Base-by-base conservation (phyloP, 2,329 filamentous ascomycete species). In the Alternaria sp. region DNA sequence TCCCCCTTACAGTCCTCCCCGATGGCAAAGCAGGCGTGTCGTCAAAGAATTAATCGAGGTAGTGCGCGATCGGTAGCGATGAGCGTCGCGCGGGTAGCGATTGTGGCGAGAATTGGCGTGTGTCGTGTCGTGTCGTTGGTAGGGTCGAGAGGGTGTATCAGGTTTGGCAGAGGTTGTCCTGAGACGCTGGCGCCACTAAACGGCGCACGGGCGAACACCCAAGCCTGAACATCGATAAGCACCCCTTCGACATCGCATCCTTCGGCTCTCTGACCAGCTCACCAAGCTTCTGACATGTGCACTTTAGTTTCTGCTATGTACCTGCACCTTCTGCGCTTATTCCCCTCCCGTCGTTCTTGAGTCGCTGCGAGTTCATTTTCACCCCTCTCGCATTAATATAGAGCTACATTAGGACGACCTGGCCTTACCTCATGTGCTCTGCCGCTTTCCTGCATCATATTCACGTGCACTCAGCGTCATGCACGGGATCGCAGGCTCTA, bases 1-100 rank as follows among this genome's bases (percentile, higher is more conserved):
- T 62, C 67, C 72, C 60, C 73, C 71, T 70, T 65, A 68, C 62
- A 61, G 59, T 61, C 65, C 71, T 67, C 70, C 66, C 67, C 64
- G 25, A 46, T 47, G 62, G 65, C 64, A 66, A 62, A 67, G 63
- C 67, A 49, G 52, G 45, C 61, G 62, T 55, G 21, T 62, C 58
- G 57, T 61, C 47, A 66, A 57, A 62, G 55, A 63, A 52, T 52
- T 53, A 57, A 30, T 55, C 53, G 55, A 54, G 60, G 45, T 44
- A 59, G 49, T 52, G 63, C 62, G 69, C 66, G 70, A 53, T 63
- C 49, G 60, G 46, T 26, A 50, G 62, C 55, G 63, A 44, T 52
- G 40, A 47, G 17, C 15, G 61, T 59, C 45, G 65, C 61, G 69
- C 56, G 67, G 60, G 60, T 67, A 65, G 70, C 68, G 68, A 63